Conservation (phyloP, 768 basidiomycete species). For the Mycena vulgaris region DNA sequence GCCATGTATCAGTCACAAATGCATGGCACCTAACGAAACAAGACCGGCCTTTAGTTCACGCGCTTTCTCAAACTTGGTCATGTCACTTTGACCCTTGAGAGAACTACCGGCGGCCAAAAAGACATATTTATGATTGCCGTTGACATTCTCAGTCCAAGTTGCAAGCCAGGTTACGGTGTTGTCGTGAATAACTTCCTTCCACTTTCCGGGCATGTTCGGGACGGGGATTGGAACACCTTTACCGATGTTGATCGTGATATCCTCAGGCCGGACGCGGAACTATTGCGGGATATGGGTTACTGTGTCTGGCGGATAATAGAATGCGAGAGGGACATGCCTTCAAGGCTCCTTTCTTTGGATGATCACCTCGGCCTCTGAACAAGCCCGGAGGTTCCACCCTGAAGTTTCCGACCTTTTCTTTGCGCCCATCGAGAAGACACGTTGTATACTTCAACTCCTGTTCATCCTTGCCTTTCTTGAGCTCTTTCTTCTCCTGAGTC, state of each 20-base stretch:
- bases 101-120: conserved; percentile 98
- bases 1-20: not conserved
- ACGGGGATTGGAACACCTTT: conserved; percentile 78
- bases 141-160: conserved; percentile 99
- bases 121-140: conserved; percentile 96
- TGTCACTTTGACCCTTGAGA: conserved; percentile 98
- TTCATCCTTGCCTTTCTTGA: conserved; percentile 89
- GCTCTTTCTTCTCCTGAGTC: conserved; percentile 89
- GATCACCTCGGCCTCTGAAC: conserved; percentile 97
- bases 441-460: conserved; percentile 87
- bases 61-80: conserved; percentile 98
- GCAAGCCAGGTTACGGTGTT: conserved; percentile 99
- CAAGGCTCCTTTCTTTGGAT: conserved; percentile 96
- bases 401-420: conserved; percentile 99
- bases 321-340: conserved; percentile 71
- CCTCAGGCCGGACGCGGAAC: conserved; percentile 93
- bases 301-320: not conserved
- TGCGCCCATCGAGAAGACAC: conserved; percentile 94
- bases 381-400: conserved; percentile 98
- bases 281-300: conserved; percentile 47
- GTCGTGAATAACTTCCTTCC: conserved; percentile 92
- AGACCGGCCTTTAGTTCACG: conserved; percentile 89
- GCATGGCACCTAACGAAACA: not conserved
- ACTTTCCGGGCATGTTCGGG: conserved; percentile 94
- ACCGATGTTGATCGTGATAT: conserved; percentile 96